Evolutionary conservation across 331 rosid species (phyloP).

Genomic region (Rosa hybrid): DNA sequence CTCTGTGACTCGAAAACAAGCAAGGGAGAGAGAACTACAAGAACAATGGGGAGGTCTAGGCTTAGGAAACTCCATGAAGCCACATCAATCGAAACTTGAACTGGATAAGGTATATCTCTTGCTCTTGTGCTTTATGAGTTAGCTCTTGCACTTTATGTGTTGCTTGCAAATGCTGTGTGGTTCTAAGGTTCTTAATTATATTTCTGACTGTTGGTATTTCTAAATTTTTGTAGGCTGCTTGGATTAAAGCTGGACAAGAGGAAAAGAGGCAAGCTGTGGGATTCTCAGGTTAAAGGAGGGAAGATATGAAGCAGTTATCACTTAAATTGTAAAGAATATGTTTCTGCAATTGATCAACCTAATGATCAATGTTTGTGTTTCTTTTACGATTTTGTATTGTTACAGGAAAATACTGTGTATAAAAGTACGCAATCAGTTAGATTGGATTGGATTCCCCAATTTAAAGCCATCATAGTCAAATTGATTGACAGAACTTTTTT

Average conservation of each 20-base stretch:
- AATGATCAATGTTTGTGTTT: not conserved
- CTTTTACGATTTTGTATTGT: not conserved
- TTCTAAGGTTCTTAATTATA: not conserved
- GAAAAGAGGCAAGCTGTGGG: slow-evolving; percentile 49
- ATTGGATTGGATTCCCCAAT: not conserved
- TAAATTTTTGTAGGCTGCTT: slow-evolving; percentile 60
- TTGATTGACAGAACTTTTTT: no score
- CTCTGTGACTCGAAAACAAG: slow-evolving; percentile 58
- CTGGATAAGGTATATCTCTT: slow-evolving; percentile 65
- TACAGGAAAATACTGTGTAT: not conserved
- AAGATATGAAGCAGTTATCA: not conserved
- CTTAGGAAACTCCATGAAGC: slow-evolving; percentile 80
- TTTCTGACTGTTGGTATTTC: not conserved
- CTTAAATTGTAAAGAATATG: not conserved
- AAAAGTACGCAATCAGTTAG: not conserved
- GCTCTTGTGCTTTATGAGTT: not conserved
- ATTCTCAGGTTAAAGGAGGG: slow-evolving; percentile 2
- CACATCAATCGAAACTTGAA: slow-evolving; percentile 72
- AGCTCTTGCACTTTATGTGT: not conserved
- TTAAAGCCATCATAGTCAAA: no score
- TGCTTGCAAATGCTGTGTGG: not conserved
- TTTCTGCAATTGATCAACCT: not conserved
- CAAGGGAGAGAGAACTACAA: slow-evolving; percentile 78
- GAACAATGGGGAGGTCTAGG: slow-evolving; percentile 89
- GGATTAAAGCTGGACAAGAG: slow-evolving; percentile 89